phyloP scores from a whole-genome alignment of 1,139 yeast genomes.

The Kodamaea suecica region DNA sequence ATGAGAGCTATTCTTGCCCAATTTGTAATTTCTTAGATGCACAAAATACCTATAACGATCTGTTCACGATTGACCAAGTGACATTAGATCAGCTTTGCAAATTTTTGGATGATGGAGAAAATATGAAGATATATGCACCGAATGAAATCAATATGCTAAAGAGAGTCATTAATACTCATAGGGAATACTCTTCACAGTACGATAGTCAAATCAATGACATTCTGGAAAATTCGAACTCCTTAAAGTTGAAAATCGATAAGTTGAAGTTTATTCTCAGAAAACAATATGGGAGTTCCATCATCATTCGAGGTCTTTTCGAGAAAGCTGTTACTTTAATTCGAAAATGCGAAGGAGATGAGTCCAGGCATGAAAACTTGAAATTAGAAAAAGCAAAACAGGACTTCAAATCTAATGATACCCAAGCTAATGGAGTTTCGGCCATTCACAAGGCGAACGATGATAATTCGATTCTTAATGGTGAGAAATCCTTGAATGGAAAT shows the following conservation, averaged over 20 bases:
- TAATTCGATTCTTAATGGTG: too few relatives aligned
- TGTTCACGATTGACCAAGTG: constrained; percentile 19
- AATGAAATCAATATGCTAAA: constrained; percentile 32
- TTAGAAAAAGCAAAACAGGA: too few relatives aligned
- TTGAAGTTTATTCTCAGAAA: constrained; percentile 31
- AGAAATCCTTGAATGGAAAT: too few relatives aligned
- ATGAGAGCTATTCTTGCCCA: constrained; percentile 53
- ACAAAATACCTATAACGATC: constrained; percentile 15
- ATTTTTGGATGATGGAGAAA: constrained; percentile 27
- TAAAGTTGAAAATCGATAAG: constrained; percentile 22
- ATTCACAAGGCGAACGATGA: too few relatives aligned
- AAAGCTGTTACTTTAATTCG: constrained; percentile 19
- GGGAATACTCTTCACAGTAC: constrained; percentile 12
- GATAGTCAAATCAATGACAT: constrained; percentile 15
- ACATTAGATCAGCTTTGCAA: constrained; percentile 19
- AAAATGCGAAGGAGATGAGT: constrained; percentile 1
- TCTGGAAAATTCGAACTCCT: constrained; percentile 10
- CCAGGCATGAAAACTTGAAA: too few relatives aligned
- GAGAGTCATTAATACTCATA: neutral
- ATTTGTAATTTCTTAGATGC: constrained; percentile 47
- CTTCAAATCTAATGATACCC: too few relatives aligned
- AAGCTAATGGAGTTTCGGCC: too few relatives aligned
- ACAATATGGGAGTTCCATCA: constrained; percentile 33
- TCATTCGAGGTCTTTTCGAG: constrained; percentile 23
- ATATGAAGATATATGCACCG: constrained; percentile 36